Evolutionary conservation across 2,329 filamentous ascomycete genomes (phyloP).

Genomic region (Hawksworthiomyces lignivorus): DNA sequence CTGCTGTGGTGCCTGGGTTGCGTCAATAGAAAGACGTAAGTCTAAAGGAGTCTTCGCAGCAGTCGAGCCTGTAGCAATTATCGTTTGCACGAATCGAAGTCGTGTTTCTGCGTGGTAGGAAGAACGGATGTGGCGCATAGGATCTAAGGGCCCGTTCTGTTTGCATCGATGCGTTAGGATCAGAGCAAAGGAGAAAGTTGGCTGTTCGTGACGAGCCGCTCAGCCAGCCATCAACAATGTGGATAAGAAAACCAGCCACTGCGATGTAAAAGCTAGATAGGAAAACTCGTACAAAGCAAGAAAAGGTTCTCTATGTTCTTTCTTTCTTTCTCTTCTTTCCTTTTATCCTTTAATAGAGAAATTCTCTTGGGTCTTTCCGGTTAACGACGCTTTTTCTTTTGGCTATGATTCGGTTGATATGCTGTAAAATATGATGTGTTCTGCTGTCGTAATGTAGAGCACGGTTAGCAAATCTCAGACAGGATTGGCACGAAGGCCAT

Average conservation of each 20-base stretch:
- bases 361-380: too few species aligned
- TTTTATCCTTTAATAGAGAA: too few species aligned
- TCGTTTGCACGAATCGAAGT: background rate
- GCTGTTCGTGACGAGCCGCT: background rate
- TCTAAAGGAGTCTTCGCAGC: background rate
- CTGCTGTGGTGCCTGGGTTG: background rate
- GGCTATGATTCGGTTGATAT: too few species aligned
- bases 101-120: background rate
- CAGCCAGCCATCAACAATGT: slow-evolving; percentile 7
- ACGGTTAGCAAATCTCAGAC: background rate
- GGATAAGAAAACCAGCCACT: too few species aligned
- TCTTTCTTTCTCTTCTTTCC: too few species aligned
- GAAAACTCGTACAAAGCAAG: too few species aligned
- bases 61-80: background rate
- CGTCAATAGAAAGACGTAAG: background rate
- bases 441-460: too few species aligned
- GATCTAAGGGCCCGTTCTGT: slow-evolving; percentile 11
- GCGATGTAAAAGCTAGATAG: too few species aligned
- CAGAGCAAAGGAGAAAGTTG: background rate
- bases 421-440: too few species aligned
- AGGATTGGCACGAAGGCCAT: too few species aligned
- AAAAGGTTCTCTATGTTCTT: too few species aligned
- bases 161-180: slow-evolving; percentile 14
- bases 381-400: too few species aligned
- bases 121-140: slow-evolving; percentile 5